Evolutionary conservation across 768 basidiomycete genomes (phyloP).

Genomic region (Kwoniella pini): DNA sequence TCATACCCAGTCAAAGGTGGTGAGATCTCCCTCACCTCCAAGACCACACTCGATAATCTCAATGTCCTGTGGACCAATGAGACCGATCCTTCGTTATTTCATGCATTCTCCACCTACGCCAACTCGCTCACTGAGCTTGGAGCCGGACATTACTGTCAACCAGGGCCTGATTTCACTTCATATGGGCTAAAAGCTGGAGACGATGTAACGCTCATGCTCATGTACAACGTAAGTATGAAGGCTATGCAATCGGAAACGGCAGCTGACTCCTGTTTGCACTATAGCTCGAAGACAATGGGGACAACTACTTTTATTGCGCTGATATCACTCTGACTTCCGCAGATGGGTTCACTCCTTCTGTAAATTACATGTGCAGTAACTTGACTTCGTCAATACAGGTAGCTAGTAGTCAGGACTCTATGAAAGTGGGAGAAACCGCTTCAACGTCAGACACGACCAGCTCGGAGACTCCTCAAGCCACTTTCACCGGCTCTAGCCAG

Average conservation of each 20-base stretch:
- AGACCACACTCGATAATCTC: constrained; percentile 23
- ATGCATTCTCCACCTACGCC: constrained; percentile 32
- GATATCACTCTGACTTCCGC: constrained; percentile 34
- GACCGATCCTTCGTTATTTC: constrained; percentile 21
- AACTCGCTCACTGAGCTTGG: constrained; percentile 23
- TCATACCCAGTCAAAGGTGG: constrained; percentile 31
- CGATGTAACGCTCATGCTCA: constrained; percentile 29
- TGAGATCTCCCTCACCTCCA: constrained; percentile 30
- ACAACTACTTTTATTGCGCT: constrained; percentile 36
- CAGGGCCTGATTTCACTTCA: constrained; percentile 35
- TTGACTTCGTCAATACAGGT: constrained; percentile 28
- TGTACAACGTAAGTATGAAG: constrained; percentile 23
- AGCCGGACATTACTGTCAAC: constrained; percentile 32
- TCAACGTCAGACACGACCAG: not conserved
- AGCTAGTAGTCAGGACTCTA: constrained; percentile 17
- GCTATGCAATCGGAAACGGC: not conserved
- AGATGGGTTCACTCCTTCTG: constrained; percentile 14
- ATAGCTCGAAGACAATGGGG: constrained; percentile 23
- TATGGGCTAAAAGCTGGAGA: constrained; percentile 29
- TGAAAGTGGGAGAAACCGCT: constrained; percentile 9
- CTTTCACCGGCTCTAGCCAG: not conserved
- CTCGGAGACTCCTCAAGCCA: not conserved
- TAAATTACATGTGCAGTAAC: constrained; percentile 36
- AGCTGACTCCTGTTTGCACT: not conserved
- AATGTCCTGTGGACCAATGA: constrained; percentile 31